Evolutionary conservation across 352 stramenopile genomes (phyloP).

Genomic region (Aphanomyces cochlioides): DNA sequence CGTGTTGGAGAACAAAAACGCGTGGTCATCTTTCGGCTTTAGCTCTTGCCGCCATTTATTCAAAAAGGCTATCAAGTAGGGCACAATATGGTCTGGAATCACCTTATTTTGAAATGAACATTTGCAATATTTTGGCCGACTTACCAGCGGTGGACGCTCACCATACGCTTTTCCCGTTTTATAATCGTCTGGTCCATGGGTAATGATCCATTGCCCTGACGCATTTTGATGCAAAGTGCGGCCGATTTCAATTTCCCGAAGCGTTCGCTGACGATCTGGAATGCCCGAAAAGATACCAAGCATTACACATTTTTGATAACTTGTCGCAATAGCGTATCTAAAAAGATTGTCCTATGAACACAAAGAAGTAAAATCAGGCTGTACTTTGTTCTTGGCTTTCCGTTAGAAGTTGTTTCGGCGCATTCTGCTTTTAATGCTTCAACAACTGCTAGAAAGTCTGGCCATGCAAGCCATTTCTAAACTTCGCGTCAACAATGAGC

Average conservation of each 20-base stretch:
- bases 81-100: slow-evolving; percentile 30
- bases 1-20: slow-evolving; percentile 30
- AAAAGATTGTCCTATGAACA: not conserved
- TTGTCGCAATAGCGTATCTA: slow-evolving; percentile 42
- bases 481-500: not conserved
- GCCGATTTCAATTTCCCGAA: slow-evolving; percentile 57
- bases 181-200: slow-evolving; percentile 55
- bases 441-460: slow-evolving; percentile 53
- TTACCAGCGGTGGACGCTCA: slow-evolving; percentile 41
- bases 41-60: slow-evolving; percentile 40
- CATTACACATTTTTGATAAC: slow-evolving; percentile 59
- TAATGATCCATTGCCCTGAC: slow-evolving; percentile 42
- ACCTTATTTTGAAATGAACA: not conserved
- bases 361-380: slow-evolving; percentile 9
- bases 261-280: slow-evolving; percentile 60
- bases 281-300: slow-evolving; percentile 59
- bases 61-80: slow-evolving; percentile 29
- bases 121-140: not conserved
- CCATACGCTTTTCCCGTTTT: slow-evolving; percentile 55
- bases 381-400: slow-evolving; percentile 21
- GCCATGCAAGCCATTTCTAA: slow-evolving; percentile 59
- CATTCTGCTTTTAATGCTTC: slow-evolving; percentile 45
- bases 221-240: slow-evolving; percentile 45
- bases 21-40: slow-evolving; percentile 20
- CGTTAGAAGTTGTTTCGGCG: slow-evolving; percentile 21